Base-by-base conservation (phyloP, 2,329 filamentous ascomycete species). In the Colletotrichum tropicale region DNA sequence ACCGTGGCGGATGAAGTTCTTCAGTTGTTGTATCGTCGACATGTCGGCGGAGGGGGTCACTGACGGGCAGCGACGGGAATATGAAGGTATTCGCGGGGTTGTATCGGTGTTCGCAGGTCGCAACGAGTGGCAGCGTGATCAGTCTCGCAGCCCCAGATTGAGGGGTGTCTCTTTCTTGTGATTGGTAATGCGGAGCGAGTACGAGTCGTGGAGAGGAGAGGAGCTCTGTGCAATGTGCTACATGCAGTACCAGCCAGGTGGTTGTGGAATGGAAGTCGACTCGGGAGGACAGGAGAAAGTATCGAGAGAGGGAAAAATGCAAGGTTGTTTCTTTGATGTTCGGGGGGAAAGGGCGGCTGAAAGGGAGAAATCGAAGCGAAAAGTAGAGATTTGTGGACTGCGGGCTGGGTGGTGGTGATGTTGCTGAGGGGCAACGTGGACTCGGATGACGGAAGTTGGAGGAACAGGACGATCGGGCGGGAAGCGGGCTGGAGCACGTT, bases 1-100 rank as follows among this genome's bases (percentile, higher is more conserved):
- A 93, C 91, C 96, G 89, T 98, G 96, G 79, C 96, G 95, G 87
- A 98, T 97, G 87, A 98, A 98, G 87, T 98, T 98, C 88, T 98
- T 98, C 81, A 98, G 92, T 84, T 97, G 97, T 88, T 98, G 96
- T 88, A 98, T 98, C 79, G 91, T 92, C 81, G 91, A 92, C 91
- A 93, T 92, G 80, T 76, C 81, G 80, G 70, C 61, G 34, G 32
- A 12, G 16, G 15, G 64, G 26, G 32, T 62, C 73, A 64, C 73
- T 68, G 32, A 24, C 15, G 43, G 12, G 12, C 13, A 72, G 64
- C 73, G 56, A 68, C 58, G 26, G 28, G 16, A 16, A 32, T 48
- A n/a, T 66, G 56, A 60, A 13, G 73, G 24, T 64, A 73, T 67
- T 68, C 69, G 43, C 64, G 28, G 48, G 16, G 18, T 34, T 28